These are phyloP conservation scores for Penicillium alfredii DNA, from an alignment of 495 filamentous ascomycete genomes.

Conservation along the genomic window DNA sequence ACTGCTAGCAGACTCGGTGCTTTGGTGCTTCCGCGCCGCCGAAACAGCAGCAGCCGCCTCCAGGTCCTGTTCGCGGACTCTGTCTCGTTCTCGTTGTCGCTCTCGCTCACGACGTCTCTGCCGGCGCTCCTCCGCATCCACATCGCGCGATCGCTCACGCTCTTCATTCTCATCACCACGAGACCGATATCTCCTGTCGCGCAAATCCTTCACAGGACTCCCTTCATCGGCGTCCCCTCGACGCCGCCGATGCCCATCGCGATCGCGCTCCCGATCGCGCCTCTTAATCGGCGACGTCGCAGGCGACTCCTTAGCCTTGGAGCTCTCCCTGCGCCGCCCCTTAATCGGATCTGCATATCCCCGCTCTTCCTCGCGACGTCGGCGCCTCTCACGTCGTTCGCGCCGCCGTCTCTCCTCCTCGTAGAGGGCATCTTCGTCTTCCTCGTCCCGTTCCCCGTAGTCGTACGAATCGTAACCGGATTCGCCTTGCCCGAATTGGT, in stretches of 20 bases:
- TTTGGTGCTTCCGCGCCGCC: conserved; percentile 31
- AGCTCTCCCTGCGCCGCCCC: conserved; percentile 21
- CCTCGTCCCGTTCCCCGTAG: conserved; percentile 6
- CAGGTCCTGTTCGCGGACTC: conserved; percentile 9
- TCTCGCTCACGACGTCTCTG: conserved; percentile 7
- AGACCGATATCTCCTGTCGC: conserved; percentile 20
- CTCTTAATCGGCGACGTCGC: conserved; percentile 31
- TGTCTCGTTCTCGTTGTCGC: conserved; percentile 2
- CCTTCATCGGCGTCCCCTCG: conserved; percentile 11
- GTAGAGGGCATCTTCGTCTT: conserved; percentile 12
- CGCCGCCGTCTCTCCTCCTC: conserved; percentile 12
- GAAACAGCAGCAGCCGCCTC: conserved; percentile 13
- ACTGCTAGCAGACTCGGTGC: conserved; percentile 36
- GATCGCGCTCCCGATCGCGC: conserved; percentile 24
- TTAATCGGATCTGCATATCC: conserved; percentile 14
- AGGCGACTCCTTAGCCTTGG: conserved; percentile 33
- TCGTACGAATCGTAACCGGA: conserved; percentile 19
- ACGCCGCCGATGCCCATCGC: conserved; percentile 22
- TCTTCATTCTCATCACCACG: conserved; percentile 10
- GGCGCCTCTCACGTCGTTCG: conserved; percentile 9
- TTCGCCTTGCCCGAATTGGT: conserved; percentile 21
- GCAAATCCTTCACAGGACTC: conserved; percentile 19
- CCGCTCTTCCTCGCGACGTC: conserved; percentile 13
- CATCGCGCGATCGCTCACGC: conserved; percentile 3
- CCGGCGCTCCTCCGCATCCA: conserved; percentile 12